phyloP scores from a whole-genome alignment of 352 stramenopile genomes.

The Phytophthora nicotianae region DNA sequence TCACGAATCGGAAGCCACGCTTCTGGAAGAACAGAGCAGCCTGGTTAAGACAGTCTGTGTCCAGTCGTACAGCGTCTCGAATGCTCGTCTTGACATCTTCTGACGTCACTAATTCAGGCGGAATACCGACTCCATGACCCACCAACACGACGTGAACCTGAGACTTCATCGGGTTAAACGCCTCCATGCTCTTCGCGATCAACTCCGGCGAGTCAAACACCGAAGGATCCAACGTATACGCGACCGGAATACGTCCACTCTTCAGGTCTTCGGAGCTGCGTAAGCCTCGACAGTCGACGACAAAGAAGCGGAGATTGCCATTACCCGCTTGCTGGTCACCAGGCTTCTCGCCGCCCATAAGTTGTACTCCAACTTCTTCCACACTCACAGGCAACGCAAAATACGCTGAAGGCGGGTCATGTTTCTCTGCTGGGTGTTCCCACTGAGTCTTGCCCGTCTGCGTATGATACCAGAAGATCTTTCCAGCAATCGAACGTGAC shows the following conservation, averaged over 20 bases:
- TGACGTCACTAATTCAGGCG: conserved; percentile 56
- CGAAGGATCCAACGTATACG: conserved; percentile 76
- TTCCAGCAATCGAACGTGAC: conserved; percentile 70
- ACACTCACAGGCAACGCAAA: conserved; percentile 75
- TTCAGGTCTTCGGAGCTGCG: conserved; percentile 83
- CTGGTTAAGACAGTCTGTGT: conserved; percentile 75
- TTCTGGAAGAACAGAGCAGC: conserved; percentile 86
- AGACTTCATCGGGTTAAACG: conserved; percentile 75
- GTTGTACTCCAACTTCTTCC: conserved; percentile 66
- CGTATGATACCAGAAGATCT: conserved; percentile 83
- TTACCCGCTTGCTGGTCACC: conserved; percentile 27
- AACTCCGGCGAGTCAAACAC: conserved; percentile 83
- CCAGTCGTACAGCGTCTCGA: conserved; percentile 71
- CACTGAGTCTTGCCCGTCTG: conserved; percentile 80
- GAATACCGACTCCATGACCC: conserved; percentile 72
- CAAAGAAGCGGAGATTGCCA: conserved; percentile 63
- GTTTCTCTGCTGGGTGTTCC: conserved; percentile 73
- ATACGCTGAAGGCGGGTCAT: conserved; percentile 57
- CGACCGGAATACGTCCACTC: conserved; percentile 75
- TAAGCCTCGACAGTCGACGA: conserved; percentile 75
- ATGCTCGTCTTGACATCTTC: conserved; percentile 79
- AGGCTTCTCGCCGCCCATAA: conserved; percentile 66
- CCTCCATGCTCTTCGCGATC: conserved; percentile 73
- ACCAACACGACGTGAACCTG: conserved; percentile 80
- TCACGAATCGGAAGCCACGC: conserved; percentile 82